phyloP scores from a whole-genome alignment of 805 yeast genomes.

The Candida dendrica region DNA sequence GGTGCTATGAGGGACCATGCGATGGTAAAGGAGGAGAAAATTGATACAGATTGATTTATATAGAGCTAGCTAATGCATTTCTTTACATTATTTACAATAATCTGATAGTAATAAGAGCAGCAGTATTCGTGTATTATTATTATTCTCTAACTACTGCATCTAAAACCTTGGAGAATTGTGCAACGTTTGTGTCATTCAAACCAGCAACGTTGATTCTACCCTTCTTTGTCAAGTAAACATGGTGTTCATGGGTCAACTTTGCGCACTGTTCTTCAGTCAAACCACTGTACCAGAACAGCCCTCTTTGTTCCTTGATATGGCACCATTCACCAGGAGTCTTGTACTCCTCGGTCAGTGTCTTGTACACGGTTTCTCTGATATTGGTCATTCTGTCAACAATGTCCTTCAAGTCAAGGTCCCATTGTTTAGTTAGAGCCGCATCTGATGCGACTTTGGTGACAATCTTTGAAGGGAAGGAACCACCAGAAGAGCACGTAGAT shows the following conservation, averaged over 20 bases:
- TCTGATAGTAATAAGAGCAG: too few relatives aligned
- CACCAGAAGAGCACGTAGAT: constrained; percentile 75
- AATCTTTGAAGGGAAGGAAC: constrained; percentile 74
- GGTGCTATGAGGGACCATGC: not conserved
- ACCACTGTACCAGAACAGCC: constrained; percentile 84
- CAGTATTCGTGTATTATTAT: not conserved
- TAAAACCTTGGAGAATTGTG: constrained; percentile 51
- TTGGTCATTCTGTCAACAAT: constrained; percentile 67
- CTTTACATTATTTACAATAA: constrained; percentile 4
- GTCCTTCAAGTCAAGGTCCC: constrained; percentile 62
- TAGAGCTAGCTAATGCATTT: not conserved
- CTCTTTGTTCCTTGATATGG: constrained; percentile 71
- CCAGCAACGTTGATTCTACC: constrained; percentile 83
- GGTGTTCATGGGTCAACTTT: constrained; percentile 55
- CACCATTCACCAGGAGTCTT: constrained; percentile 67
- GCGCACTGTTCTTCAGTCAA: constrained; percentile 57
- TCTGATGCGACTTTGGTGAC: constrained; percentile 60
- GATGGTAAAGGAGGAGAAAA: not conserved
- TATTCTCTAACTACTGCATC: constrained; percentile 32
- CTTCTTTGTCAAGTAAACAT: constrained; percentile 68
- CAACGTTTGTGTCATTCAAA: constrained; percentile 61
- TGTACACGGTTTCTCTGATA: constrained; percentile 55
- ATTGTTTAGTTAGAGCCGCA: constrained; percentile 45
- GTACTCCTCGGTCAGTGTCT: constrained; percentile 41
- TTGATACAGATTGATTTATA: not conserved